phyloP scores from a whole-genome alignment of 352 stramenopile genomes.

The Pythium biforme region DNA sequence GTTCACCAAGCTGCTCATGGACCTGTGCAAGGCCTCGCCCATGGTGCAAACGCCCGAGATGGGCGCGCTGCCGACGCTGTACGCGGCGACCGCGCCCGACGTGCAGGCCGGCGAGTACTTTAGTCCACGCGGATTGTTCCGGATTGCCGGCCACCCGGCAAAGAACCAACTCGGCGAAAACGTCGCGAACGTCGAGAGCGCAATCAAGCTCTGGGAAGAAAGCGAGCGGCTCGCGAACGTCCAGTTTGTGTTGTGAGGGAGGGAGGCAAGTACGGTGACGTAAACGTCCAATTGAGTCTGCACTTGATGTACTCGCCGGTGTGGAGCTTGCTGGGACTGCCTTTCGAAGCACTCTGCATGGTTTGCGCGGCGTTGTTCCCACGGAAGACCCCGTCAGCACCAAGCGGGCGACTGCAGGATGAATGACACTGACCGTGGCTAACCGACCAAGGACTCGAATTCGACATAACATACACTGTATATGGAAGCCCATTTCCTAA shows the following conservation, averaged over 20 bases:
- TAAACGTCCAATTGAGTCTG: too few relatives aligned
- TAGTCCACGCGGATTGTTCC: constrained; percentile 32
- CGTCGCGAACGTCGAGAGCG: constrained; percentile 23
- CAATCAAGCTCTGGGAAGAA: constrained; percentile 33
- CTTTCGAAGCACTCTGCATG: too few relatives aligned
- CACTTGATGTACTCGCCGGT: too few relatives aligned
- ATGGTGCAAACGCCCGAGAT: constrained; percentile 43
- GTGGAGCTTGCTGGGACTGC: too few relatives aligned
- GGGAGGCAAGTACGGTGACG: neutral
- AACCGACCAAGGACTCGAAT: too few relatives aligned
- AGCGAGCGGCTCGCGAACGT: constrained; percentile 30
- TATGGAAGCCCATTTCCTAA: too few relatives aligned
- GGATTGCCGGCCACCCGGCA: constrained; percentile 2
- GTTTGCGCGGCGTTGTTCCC: too few relatives aligned
- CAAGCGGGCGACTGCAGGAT: too few relatives aligned
- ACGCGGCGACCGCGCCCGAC: constrained; percentile 35
- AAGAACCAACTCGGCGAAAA: neutral
- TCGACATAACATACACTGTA: too few relatives aligned
- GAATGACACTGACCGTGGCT: too few relatives aligned
- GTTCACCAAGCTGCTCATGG: constrained; percentile 24
- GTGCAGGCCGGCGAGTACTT: constrained; percentile 32
- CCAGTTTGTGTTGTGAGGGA: neutral
- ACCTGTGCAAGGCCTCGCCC: constrained; percentile 14
- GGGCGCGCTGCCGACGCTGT: constrained; percentile 42
- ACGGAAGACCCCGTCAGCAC: too few relatives aligned